Evolutionary conservation across 805 yeast species (phyloP).

Genomic region (Kazachstania viticola): DNA sequence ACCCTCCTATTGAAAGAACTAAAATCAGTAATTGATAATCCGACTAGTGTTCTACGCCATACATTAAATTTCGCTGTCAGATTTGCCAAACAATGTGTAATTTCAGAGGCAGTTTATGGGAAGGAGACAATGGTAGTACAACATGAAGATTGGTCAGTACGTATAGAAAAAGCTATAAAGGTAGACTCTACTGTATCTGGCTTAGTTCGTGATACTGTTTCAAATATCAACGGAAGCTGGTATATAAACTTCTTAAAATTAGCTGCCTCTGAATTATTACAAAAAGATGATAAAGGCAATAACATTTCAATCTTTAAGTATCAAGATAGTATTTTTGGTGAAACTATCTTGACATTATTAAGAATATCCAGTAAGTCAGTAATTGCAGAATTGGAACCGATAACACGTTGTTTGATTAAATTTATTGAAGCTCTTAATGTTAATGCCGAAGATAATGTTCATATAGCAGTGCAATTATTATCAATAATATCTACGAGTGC

Average conservation of each 20-base stretch:
- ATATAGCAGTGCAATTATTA: background rate
- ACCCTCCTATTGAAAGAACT: conserved; percentile 21
- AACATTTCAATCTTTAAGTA: conserved; percentile 9
- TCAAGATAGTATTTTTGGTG: conserved; percentile 27
- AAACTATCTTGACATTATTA: conserved; percentile 22
- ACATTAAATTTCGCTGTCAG: conserved; percentile 34
- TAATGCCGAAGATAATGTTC: conserved; percentile 14
- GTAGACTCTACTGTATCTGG: conserved; percentile 44
- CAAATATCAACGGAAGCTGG: conserved; percentile 7
- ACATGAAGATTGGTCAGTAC: conserved; percentile 65
- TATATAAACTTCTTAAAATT: conserved; percentile 23
- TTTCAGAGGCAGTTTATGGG: conserved; percentile 50
- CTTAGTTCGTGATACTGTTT: conserved; percentile 14
- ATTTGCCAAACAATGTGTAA: conserved; percentile 47
- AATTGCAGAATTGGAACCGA: conserved; percentile 5
- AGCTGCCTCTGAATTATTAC: conserved; percentile 29
- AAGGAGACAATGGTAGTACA: conserved; percentile 43
- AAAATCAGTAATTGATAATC: conserved; percentile 12
- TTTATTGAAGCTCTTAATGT: conserved; percentile 10
- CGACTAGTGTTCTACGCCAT: conserved; percentile 20
- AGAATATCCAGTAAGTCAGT: conserved; percentile 8
- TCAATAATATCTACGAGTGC: background rate
- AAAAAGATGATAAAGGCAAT: conserved; percentile 9
- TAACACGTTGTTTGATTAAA: conserved; percentile 17
- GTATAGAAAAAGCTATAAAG: conserved; percentile 59